Conservation (phyloP, 2,329 filamentous ascomycete species). For the Magnaporthales sp. region DNA sequence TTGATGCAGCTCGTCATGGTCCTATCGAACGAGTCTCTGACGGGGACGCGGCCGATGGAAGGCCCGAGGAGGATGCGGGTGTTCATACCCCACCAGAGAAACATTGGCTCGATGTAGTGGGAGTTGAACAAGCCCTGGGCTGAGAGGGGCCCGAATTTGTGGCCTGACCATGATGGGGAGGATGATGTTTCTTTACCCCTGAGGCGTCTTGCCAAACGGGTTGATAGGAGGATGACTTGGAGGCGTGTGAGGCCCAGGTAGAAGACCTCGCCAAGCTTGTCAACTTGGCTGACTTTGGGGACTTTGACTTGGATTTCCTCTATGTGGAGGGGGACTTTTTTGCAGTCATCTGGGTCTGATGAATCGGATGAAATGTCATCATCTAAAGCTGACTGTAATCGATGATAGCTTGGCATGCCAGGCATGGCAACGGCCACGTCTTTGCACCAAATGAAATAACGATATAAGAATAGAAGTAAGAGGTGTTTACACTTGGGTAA, state of each 20-base stretch:
- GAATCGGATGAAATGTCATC: not conserved
- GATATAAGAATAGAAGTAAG: not conserved
- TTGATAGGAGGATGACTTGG: not conserved
- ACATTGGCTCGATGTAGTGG: constrained; percentile 11
- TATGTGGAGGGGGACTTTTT: not conserved
- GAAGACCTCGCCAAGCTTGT: not conserved
- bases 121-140: not conserved
- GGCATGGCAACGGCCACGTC: too few relatives aligned
- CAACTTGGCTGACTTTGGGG: not conserved
- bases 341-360: not conserved
- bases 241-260: not conserved
- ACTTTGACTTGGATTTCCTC: not conserved
- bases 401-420: not conserved
- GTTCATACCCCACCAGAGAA: constrained; percentile 12
- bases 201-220: not conserved
- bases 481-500: too few relatives aligned
- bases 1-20: constrained; percentile 5
- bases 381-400: not conserved
- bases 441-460: not conserved
- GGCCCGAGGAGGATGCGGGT: constrained; percentile 8
- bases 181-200: not conserved
- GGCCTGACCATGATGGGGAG: not conserved
- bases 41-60: not conserved
- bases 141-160: not conserved
- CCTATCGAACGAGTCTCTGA: not conserved